These are phyloP conservation scores for Phaseolus coccineus DNA, from an alignment of 331 rosid genomes.

Conservation along the genomic window DNA sequence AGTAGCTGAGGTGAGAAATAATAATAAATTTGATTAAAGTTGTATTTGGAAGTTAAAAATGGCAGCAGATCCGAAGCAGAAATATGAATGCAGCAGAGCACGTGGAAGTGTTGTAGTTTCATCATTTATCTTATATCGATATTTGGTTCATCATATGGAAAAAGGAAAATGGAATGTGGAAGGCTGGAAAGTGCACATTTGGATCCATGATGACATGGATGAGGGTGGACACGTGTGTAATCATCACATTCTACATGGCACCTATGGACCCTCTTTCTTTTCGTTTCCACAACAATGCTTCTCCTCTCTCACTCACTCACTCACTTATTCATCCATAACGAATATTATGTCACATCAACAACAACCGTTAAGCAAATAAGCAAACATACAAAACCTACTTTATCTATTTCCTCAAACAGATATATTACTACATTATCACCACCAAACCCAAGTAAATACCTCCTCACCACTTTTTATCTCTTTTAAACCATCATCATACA, in stretches of 20 bases:
- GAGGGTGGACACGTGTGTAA: constrained; percentile 62
- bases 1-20: no score
- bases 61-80: constrained; percentile 81
- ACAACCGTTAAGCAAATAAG: constrained; percentile 40
- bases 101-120: constrained; percentile 56
- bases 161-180: constrained; percentile 39
- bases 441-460: constrained; percentile 28
- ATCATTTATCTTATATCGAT: constrained; percentile 30
- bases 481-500: constrained; percentile 22
- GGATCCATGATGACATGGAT: constrained; percentile 50
- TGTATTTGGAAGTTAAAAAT: background rate
- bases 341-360: constrained; percentile 53
- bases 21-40: no score
- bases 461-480: constrained; percentile 3
- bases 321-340: constrained; percentile 34
- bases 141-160: constrained; percentile 7
- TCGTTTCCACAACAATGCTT: constrained; percentile 44
- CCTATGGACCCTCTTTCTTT: constrained; percentile 45
- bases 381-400: constrained; percentile 27
- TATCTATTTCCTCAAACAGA: background rate
- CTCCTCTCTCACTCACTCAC: constrained; percentile 29
- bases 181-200: constrained; percentile 58
- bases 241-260: constrained; percentile 57
- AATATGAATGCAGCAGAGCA: constrained; percentile 51
- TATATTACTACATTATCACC: constrained; percentile 13